A percentile compares a stretch with the other conserved stretches of the same genome.
These are phyloP conservation scores for Deinandra increscens DNA, from an alignment of 129 eudicot genomes.

Conservation along the genomic window DNA sequence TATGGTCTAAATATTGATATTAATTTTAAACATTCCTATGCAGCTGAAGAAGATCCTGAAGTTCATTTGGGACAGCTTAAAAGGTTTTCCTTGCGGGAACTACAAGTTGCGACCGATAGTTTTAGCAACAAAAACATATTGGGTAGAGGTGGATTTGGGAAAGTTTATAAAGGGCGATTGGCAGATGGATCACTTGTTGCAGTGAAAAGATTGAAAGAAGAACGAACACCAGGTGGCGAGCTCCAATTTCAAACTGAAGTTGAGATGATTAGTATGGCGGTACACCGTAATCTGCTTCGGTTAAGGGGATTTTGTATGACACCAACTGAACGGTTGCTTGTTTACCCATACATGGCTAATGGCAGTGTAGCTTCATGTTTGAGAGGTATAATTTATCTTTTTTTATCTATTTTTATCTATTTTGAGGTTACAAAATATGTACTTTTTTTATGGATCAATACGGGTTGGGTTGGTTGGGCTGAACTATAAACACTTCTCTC, in stretches of 20 bases:
- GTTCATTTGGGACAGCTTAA: conserved; percentile 88
- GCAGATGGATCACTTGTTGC: conserved; percentile 89
- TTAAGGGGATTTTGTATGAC: conserved; percentile 92
- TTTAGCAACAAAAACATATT: conserved; percentile 84
- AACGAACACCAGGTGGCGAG: conserved; percentile 95
- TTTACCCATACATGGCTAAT: conserved; percentile 90
- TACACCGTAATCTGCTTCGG: conserved; percentile 77
- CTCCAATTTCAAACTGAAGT: conserved; percentile 92
- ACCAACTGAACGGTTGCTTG: conserved; percentile 86
- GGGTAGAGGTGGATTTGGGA: conserved; percentile 93
- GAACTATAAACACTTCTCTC: not conserved
- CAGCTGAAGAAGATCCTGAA: conserved; percentile 96
- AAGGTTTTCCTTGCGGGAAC: conserved; percentile 72
- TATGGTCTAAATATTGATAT: not conserved
- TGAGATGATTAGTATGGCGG: conserved; percentile 98
- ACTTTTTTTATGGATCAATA: not conserved
- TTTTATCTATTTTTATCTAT: too few species aligned
- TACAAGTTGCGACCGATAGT: conserved; percentile 89
- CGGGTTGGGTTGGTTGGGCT: not conserved
- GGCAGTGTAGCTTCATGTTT: conserved; percentile 94
- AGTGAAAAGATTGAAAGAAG: conserved; percentile 84
- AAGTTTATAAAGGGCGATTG: conserved; percentile 84
- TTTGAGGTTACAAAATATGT: not conserved
- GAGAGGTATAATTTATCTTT: conserved; percentile 51
- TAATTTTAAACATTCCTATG: not conserved